These are phyloP conservation scores for Scedosporium minutisporum DNA, from an alignment of 2,329 filamentous ascomycete genomes.

Conservation along the genomic window DNA sequence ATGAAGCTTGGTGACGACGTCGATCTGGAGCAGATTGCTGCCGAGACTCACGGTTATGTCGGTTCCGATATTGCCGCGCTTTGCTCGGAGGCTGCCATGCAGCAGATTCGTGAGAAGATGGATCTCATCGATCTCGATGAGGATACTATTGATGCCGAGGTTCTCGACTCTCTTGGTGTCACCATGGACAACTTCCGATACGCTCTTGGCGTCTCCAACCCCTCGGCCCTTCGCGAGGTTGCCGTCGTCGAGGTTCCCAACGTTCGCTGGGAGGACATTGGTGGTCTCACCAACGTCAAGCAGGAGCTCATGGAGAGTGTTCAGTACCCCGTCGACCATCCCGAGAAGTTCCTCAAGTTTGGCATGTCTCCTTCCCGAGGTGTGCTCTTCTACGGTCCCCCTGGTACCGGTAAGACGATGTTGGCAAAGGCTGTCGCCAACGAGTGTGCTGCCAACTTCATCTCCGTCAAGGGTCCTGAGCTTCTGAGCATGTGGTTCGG, in stretches of 20 bases:
- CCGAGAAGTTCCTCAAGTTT: conserved; percentile 99
- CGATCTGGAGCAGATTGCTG: conserved; percentile 89
- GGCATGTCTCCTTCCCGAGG: conserved; percentile 94
- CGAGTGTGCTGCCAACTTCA: conserved; percentile 99
- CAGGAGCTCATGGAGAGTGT: conserved; percentile 98
- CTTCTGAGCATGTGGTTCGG: conserved; percentile 99
- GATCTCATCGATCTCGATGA: conserved; percentile 97
- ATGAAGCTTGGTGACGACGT: conserved; percentile 98
- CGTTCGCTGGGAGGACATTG: conserved; percentile 98
- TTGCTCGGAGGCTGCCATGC: conserved; percentile 98
- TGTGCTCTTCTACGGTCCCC: conserved; percentile 97
- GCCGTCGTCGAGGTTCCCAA: conserved; percentile 99
- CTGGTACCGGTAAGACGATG: conserved; percentile 99
- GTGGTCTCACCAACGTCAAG: conserved; percentile 97
- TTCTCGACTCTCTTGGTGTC: conserved; percentile 93
- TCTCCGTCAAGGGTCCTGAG: conserved; percentile 97
- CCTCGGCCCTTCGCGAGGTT: conserved; percentile 94
- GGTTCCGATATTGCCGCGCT: conserved; percentile 97
- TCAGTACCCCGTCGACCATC: conserved; percentile 98
- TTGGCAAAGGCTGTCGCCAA: conserved; percentile 99
- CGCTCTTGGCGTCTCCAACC: conserved; percentile 94
- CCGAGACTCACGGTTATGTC: conserved; percentile 97
- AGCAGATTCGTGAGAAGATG: conserved; percentile 99
- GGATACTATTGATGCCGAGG: conserved; percentile 97
- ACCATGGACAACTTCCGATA: conserved; percentile 99